Evolutionary conservation across 352 stramenopile genomes (phyloP).

Genomic region (Globisporangium uncinulatum): DNA sequence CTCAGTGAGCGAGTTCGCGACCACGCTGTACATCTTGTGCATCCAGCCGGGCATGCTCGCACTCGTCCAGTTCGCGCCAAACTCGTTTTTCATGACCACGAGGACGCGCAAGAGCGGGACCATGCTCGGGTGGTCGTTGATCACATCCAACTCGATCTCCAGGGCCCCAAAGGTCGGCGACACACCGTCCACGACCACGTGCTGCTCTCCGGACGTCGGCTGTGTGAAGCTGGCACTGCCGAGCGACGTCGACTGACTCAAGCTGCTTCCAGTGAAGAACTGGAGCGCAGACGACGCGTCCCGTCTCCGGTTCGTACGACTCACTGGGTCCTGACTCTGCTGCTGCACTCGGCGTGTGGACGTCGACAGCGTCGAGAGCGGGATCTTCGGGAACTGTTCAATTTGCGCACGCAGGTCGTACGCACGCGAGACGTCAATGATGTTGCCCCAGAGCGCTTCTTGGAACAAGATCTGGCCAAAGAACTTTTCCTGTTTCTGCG

Average conservation of each 20-base stretch:
- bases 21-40: constrained; percentile 59
- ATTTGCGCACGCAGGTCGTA: constrained; percentile 51
- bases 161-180: constrained; percentile 24
- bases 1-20: constrained; percentile 26
- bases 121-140: constrained; percentile 79
- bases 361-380: constrained; percentile 42
- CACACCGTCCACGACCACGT: constrained; percentile 16
- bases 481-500: constrained; percentile 85
- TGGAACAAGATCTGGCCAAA: constrained; percentile 85
- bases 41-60: constrained; percentile 75
- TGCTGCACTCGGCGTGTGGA: constrained; percentile 30
- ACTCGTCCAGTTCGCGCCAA: constrained; percentile 41
- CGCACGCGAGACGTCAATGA: constrained; percentile 38
- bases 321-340: constrained; percentile 13
- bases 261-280: constrained; percentile 73
- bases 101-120: constrained; percentile 59
- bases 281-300: constrained; percentile 30
- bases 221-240: neutral
- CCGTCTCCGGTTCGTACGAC: constrained; percentile 9
- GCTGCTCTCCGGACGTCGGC: constrained; percentile 16
- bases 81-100: constrained; percentile 75
- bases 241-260: constrained; percentile 39
- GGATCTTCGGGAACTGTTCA: constrained; percentile 38
- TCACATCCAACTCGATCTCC: constrained; percentile 65
- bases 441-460: constrained; percentile 59